These are phyloP conservation scores for Sclerotinia sclerotiorum DNA, from an alignment of 2,329 filamentous ascomycete genomes.

Conservation along the genomic window DNA sequence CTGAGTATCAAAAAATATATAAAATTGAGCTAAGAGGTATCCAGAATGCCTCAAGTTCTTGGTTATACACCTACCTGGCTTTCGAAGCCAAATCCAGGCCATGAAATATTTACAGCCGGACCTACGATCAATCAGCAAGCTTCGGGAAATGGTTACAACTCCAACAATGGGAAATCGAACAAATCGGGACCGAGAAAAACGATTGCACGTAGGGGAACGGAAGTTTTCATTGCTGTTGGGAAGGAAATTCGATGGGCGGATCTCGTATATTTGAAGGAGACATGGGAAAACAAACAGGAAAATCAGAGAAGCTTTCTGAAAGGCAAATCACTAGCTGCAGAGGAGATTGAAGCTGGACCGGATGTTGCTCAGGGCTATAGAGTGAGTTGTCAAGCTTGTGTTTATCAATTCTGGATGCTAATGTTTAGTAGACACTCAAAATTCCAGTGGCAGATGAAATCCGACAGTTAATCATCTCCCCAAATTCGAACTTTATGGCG, in stretches of 20 bases:
- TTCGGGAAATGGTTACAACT: constrained; percentile 29
- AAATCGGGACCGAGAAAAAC: constrained; percentile 57
- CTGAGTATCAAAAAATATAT: constrained; percentile 27
- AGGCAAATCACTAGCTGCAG: constrained; percentile 28
- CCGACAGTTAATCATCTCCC: constrained; percentile 80
- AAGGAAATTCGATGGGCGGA: constrained; percentile 93
- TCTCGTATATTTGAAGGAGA: constrained; percentile 73
- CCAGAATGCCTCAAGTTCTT: constrained; percentile 78
- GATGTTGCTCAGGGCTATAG: constrained; percentile 48
- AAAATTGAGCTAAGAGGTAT: constrained; percentile 26
- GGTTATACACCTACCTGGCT: constrained; percentile 88
- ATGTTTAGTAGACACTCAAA: constrained; percentile 64
- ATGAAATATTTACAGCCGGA: constrained; percentile 67
- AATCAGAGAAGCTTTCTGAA: constrained; percentile 28
- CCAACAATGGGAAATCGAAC: constrained; percentile 45
- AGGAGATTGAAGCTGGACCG: constrained; percentile 35
- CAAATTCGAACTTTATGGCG: constrained; percentile 76
- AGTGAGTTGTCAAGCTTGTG: constrained; percentile 43
- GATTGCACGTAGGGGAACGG: constrained; percentile 78
- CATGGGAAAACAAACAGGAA: constrained; percentile 46
- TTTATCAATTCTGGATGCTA: constrained; percentile 29
- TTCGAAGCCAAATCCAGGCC: constrained; percentile 71
- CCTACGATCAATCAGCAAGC: constrained; percentile 40
- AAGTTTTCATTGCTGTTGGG: constrained; percentile 85
- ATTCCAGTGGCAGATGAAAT: constrained; percentile 79